Evolutionary conservation across 140 eudicot species (phyloP).

Genomic region (Ambrosia hybrid): DNA sequence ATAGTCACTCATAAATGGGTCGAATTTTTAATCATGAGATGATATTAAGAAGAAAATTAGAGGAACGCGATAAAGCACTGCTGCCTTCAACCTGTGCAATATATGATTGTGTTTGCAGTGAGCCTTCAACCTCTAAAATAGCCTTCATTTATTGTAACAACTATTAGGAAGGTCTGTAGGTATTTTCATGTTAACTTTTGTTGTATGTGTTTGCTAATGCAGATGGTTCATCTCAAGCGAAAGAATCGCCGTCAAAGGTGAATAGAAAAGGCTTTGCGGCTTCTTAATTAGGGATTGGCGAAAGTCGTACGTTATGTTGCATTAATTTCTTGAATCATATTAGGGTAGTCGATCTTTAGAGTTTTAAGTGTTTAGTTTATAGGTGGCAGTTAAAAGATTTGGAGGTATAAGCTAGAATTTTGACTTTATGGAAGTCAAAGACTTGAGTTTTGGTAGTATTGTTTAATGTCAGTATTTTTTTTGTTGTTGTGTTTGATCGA

Average conservation of each 20-base stretch:
- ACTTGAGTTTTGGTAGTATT: constrained; percentile 2
- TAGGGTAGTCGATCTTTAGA: neutral
- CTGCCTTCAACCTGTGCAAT: too few relatives aligned
- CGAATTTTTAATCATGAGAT: too few relatives aligned
- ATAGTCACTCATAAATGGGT: too few relatives aligned
- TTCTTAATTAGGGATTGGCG: neutral
- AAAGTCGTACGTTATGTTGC: neutral
- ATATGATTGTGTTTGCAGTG: too few relatives aligned
- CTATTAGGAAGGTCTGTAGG: too few relatives aligned
- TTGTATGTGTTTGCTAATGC: neutral
- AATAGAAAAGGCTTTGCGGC: neutral
- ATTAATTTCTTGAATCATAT: neutral
- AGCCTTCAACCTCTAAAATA: too few relatives aligned
- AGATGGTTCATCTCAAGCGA: neutral
- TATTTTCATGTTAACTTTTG: too few relatives aligned
- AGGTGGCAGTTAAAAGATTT: neutral
- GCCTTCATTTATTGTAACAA: too few relatives aligned
- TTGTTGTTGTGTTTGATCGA: neutral
- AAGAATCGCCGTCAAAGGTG: neutral
- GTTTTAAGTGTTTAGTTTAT: neutral
- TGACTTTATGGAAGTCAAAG: constrained; percentile 15
- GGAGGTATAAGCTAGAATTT: neutral
- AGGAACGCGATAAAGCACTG: too few relatives aligned
- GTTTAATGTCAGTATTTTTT: neutral
- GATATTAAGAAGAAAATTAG: too few relatives aligned